These are phyloP conservation scores for Candida awuae DNA, from an alignment of 805 yeast species.

Conservation along the genomic window DNA sequence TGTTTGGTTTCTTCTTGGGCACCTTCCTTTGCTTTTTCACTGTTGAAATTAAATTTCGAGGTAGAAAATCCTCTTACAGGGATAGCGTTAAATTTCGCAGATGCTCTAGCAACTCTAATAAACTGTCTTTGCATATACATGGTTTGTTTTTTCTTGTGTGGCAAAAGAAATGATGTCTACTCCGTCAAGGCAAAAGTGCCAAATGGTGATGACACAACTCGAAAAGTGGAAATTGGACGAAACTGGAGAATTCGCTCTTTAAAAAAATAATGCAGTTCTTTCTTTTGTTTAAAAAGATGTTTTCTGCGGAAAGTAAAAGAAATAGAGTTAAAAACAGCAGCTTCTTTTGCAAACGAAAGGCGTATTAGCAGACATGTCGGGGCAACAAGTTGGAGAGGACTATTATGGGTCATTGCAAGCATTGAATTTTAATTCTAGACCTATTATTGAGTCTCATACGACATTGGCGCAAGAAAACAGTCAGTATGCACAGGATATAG, in stretches of 20 bases:
- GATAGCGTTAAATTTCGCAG: slow-evolving; percentile 3
- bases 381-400: slow-evolving; percentile 41
- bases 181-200: background rate
- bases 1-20: slow-evolving; percentile 12
- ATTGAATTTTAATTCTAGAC: slow-evolving; percentile 80
- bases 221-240: no score
- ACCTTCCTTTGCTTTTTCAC: slow-evolving; percentile 17
- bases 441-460: slow-evolving; percentile 80
- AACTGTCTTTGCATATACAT: slow-evolving; percentile 24
- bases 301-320: no score
- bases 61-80: slow-evolving; percentile 20
- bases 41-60: slow-evolving; percentile 21
- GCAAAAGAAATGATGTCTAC: background rate
- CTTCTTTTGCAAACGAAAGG: background rate
- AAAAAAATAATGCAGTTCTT: no score
- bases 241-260: background rate
- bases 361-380: slow-evolving; percentile 4
- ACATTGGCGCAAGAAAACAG: slow-evolving; percentile 80
- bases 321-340: no score
- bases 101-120: slow-evolving; percentile 15
- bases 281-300: no score
- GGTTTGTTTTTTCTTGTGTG: background rate
- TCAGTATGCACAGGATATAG: slow-evolving; percentile 67
- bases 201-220: no score
- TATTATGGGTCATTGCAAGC: slow-evolving; percentile 65